Base-by-base conservation (phyloP, 768 basidiomycete genomes). In the Rhodotorula babjevae region DNA sequence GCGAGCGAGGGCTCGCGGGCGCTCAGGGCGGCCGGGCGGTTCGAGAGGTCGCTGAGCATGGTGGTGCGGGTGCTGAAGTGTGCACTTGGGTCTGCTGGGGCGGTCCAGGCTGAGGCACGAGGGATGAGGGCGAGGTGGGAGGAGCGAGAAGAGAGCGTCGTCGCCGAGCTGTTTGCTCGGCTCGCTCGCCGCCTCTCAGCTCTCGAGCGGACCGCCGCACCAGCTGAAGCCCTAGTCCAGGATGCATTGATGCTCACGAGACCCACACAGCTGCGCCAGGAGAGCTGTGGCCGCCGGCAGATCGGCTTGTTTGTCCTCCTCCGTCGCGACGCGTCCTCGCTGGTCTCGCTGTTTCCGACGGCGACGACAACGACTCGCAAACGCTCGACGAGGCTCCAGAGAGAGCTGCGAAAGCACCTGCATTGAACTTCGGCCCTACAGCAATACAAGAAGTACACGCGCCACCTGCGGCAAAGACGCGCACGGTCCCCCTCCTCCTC, bases 41-140 rank as follows among this genome's bases (percentile, higher is more conserved):
- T 66, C 42, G 65, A 59, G 46, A 66, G 49, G 57, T 66, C 57
- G 56, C 25, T 18, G 46, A 66, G 65, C 65, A 66, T 66, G 36
- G 36, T 42, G 31, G 16, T 16, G 27, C 7, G 1, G 60, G 16
- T 7, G 27, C 2, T 19, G 0, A n/a, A n/a, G 15, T 2, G 44
- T 11, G 44, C 8, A 10, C 11, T 4, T 21, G 60, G 27, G 53
- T n/a, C 0, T 2, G n/a, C 27, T 2, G n/a, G 11, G 15, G n/a
- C 5, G n/a, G 14, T 6, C n/a, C 16, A 16, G 53, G 15, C 2
- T 3, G 3, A 1, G n/a, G 15, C 2, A 23, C 18, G 11, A 21
- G 9, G 29, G 16, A 18, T 5, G 46, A 27, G 23, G 10, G 23
- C 12, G 52, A 23, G 36, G 33, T 5, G n/a, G 18, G n/a, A 25